Conservation (phyloP, 345 rosid species). For the Brassica nigra region DNA sequence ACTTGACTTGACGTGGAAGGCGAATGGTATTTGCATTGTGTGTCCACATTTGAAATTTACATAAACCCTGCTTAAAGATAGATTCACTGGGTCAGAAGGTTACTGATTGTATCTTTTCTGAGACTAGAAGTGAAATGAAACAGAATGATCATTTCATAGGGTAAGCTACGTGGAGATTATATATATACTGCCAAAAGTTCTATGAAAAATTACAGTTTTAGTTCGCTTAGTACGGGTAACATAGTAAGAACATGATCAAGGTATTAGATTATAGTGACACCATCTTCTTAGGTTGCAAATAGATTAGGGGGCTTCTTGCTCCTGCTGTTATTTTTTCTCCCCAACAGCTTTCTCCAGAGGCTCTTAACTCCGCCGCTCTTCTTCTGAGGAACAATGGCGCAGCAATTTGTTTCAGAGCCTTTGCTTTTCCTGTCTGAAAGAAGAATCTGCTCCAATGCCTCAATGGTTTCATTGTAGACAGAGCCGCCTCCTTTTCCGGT, state of each 20-base stretch:
- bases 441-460: slow-evolving; percentile 49
- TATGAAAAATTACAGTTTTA: slow-evolving; percentile 14
- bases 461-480: slow-evolving; percentile 40
- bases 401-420: slow-evolving; percentile 42
- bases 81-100: slow-evolving; percentile 6
- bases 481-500: slow-evolving; percentile 32
- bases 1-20: not conserved
- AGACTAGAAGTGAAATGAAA: slow-evolving; percentile 24
- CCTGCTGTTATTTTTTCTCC: slow-evolving; percentile 57
- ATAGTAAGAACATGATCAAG: slow-evolving; percentile 6
- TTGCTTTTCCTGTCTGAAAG: slow-evolving; percentile 40
- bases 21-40: slow-evolving; percentile 13
- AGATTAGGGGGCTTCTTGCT: slow-evolving; percentile 49
- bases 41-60: slow-evolving; percentile 4
- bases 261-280: slow-evolving; percentile 20
- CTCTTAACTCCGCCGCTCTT: slow-evolving; percentile 47
- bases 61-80: slow-evolving; percentile 21
- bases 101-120: slow-evolving; percentile 34
- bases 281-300: slow-evolving; percentile 39
- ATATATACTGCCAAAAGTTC: slow-evolving; percentile 24
- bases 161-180: slow-evolving; percentile 13
- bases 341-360: slow-evolving; percentile 71
- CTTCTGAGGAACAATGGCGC: slow-evolving; percentile 61
- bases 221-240: slow-evolving; percentile 24
- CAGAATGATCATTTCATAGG: slow-evolving; percentile 16